Evolutionary conservation across 1,139 yeast species (phyloP), one percentile per base, ranked within the genome.

Genomic region (Pichia cactophila): DNA sequence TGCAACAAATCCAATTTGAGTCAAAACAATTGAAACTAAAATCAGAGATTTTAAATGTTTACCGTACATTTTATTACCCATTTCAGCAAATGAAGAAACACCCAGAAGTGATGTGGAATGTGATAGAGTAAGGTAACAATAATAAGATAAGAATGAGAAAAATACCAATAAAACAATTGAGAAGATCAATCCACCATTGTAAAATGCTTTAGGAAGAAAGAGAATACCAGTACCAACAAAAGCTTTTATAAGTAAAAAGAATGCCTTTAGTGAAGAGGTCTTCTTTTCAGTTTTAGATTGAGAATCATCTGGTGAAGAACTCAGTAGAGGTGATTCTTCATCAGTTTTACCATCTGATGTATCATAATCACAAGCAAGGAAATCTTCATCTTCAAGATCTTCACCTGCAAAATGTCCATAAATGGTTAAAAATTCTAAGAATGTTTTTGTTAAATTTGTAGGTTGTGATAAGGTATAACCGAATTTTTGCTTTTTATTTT

Each of bases 391-490:
- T 58, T 83, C 88, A 52, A 85, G 74, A 42, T 81, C 78, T 66
- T 85, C 94, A 58, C 94, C 94, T 1, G 92, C 92, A 66, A 85
- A 85, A 69, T 84, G 90, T 5, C 94, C 94, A 63, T 84, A 84
- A 12, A 85, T 74, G 56, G 84, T 80, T 46, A 85, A 69, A 60
- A 85, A 84, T 62, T 85, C 94, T 56, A 84, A 71, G 56, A 85
- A 85, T 63, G 84, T 84, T 48, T 77, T 72, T 1, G 92, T 81
- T 45, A 84, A 63, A 54, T 81, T 73, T 35, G 79, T 61, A 50
- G 71, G 64, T 53, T 61, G 54, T 54, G 68, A 46, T 56, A 62
- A 48, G 58, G 63, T 58, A 69, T 56, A 53, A 55, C 68, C 69
- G 46, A 54, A 62, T 45, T 56, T 62, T 23, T 52, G 43, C 39